Percentiles rank a stretch among this genome's conserved stretches.
Evolutionary conservation across 495 filamentous ascomycete species (phyloP).

Genomic region (Thermochaetoides thermophila): DNA sequence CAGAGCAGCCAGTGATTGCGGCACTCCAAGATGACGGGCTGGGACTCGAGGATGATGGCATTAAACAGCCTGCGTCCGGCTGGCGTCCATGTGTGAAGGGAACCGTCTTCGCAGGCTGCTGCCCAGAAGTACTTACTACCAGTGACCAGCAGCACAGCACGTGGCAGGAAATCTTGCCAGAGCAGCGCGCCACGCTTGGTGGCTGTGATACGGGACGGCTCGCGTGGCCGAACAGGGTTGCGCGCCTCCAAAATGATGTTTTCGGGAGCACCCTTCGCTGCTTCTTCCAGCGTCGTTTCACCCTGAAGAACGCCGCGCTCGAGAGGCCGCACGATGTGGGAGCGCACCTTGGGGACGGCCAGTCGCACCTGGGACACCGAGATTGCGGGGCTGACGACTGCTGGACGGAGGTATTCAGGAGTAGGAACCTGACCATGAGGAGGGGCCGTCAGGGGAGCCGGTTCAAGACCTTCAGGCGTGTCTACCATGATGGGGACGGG

Average conservation of each 20-base stretch:
- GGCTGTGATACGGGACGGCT: slow-evolving; percentile 70
- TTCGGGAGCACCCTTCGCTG: slow-evolving; percentile 44
- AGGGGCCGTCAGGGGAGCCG: slow-evolving; percentile 39
- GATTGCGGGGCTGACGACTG: slow-evolving; percentile 66
- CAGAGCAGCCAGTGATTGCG: slow-evolving; percentile 79
- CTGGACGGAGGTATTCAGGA: slow-evolving; percentile 77
- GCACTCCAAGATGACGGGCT: slow-evolving; percentile 85
- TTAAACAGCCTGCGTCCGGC: slow-evolving; percentile 79
- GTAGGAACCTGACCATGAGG: slow-evolving; percentile 51
- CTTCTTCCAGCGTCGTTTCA: slow-evolving; percentile 38
- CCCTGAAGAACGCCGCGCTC: slow-evolving; percentile 35
- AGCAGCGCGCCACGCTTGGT: slow-evolving; percentile 68
- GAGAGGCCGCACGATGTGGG: slow-evolving; percentile 55
- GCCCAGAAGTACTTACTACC: slow-evolving; percentile 87
- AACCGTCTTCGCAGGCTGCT: slow-evolving; percentile 84
- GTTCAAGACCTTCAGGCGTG: slow-evolving; percentile 59
- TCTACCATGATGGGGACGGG: slow-evolving; percentile 62
- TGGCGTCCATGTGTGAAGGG: slow-evolving; percentile 85
- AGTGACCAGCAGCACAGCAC: slow-evolving; percentile 67
- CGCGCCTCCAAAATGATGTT: slow-evolving; percentile 37
- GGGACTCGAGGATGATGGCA: slow-evolving; percentile 73
- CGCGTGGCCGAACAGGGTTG: slow-evolving; percentile 44
- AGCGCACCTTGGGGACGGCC: slow-evolving; percentile 77
- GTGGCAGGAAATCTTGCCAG: slow-evolving; percentile 89
- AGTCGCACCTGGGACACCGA: slow-evolving; percentile 73